Evolutionary conservation across 495 filamentous ascomycete genomes (phyloP).

Genomic region (Aspergillus ellipticus): DNA sequence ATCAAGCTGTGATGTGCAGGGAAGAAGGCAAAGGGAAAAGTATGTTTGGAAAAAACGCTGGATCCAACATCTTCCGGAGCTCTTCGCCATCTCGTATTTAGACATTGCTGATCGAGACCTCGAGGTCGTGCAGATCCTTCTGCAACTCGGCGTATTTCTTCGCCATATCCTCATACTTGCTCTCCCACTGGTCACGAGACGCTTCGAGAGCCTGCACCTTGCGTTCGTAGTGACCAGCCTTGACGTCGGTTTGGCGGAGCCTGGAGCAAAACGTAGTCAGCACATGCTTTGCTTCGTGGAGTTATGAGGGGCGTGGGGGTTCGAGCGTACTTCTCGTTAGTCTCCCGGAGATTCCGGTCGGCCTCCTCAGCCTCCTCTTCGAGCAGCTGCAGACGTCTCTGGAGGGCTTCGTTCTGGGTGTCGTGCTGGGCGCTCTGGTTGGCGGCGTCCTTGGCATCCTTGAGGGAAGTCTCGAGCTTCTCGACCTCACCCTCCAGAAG

Average conservation of each 20-base stretch:
- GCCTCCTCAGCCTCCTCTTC: conserved; percentile 97
- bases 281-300: background rate
- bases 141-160: conserved; percentile 81
- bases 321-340: conserved; percentile 88
- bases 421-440: conserved; percentile 70
- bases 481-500: conserved; percentile 87
- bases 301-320: background rate
- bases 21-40: conserved; percentile 22
- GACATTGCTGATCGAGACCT: conserved; percentile 84
- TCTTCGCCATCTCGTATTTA: conserved; percentile 44
- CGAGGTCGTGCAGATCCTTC: conserved; percentile 89
- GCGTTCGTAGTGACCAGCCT: conserved; percentile 98
- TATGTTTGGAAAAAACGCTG: conserved; percentile 27
- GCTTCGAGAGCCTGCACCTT: conserved; percentile 95
- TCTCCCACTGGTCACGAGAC: conserved; percentile 86
- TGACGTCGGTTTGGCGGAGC: conserved; percentile 97
- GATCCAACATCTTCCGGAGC: conserved; percentile 30
- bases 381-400: conserved; percentile 87
- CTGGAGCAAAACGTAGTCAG: conserved; percentile 47
- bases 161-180: conserved; percentile 92
- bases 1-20: conserved; percentile 24
- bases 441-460: conserved; percentile 74
- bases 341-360: conserved; percentile 90
- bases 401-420: conserved; percentile 81
- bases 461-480: conserved; percentile 73